phyloP scores from a whole-genome alignment of 257 asterid species.

The Jacaranda copaia region DNA sequence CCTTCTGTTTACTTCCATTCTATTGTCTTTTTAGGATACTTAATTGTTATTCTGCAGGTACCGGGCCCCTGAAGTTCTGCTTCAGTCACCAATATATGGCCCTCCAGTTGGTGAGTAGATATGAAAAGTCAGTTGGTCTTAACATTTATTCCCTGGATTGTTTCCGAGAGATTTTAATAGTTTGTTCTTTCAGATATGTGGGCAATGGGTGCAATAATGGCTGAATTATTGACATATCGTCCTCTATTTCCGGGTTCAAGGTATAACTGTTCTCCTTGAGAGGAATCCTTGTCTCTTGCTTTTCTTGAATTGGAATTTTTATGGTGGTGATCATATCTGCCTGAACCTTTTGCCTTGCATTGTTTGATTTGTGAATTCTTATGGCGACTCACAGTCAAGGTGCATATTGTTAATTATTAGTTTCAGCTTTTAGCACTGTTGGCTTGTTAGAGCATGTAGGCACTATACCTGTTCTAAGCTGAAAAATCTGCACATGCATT shows the following conservation, averaged over 20 bases:
- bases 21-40: conserved; percentile 24
- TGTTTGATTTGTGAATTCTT: conserved; percentile 12
- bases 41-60: conserved; percentile 52
- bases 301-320: conserved; percentile 19
- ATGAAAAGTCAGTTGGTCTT: conserved; percentile 14
- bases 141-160: neutral
- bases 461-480: conserved; percentile 4
- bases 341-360: neutral
- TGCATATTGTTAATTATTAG: neutral
- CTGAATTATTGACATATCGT: conserved; percentile 68
- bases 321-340: conserved; percentile 8
- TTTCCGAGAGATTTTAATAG: conserved; percentile 22
- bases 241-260: conserved; percentile 77
- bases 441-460: conserved; percentile 11
- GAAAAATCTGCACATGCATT: neutral
- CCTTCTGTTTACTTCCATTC: conserved; percentile 6
- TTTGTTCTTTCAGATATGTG: conserved; percentile 66
- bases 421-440: neutral
- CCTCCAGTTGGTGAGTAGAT: conserved; percentile 69
- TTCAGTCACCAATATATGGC: conserved; percentile 64
- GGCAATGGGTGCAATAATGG: conserved; percentile 91
- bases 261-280: conserved; percentile 40
- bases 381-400: neutral
- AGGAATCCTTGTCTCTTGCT: neutral
- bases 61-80: conserved; percentile 78